phyloP scores from a whole-genome alignment of 371 early-diverging fungal genomes.

The Mucor sp. region DNA sequence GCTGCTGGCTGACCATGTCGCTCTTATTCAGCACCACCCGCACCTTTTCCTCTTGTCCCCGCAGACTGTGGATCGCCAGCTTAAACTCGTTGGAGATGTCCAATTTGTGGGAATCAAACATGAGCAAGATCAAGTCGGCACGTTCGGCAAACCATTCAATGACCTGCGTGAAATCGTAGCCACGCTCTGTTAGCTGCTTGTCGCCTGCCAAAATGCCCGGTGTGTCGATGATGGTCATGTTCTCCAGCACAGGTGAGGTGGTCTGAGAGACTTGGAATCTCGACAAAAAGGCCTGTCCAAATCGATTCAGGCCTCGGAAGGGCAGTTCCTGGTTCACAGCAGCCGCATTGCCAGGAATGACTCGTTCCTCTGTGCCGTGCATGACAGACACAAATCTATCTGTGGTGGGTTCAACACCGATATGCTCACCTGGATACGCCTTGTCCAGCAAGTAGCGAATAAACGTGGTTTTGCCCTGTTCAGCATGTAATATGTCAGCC shows the following conservation, averaged over 20 bases:
- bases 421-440: constrained; percentile 85
- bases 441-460: constrained; percentile 81
- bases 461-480: constrained; percentile 83
- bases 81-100: constrained; percentile 93
- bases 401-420: constrained; percentile 90
- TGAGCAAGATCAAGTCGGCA: constrained; percentile 80
- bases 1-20: constrained; percentile 84
- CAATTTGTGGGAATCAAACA: constrained; percentile 89
- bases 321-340: constrained; percentile 83
- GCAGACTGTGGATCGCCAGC: constrained; percentile 73
- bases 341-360: constrained; percentile 89
- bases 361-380: constrained; percentile 69
- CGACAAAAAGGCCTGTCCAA: constrained; percentile 82
- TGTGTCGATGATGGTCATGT: constrained; percentile 86
- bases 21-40: constrained; percentile 87
- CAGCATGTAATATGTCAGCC: background rate
- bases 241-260: constrained; percentile 71
- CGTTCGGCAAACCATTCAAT: constrained; percentile 90
- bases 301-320: constrained; percentile 71
- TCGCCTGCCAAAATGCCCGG: constrained; percentile 89
- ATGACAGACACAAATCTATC: constrained; percentile 88
- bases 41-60: constrained; percentile 87
- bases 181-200: constrained; percentile 79
- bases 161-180: constrained; percentile 83
- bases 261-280: constrained; percentile 87